Percentiles rank a stretch among this genome's conserved stretches.
These are phyloP conservation scores for Plasmodium malariae DNA, from an alignment of 169 alveolate species.

Conservation along the genomic window DNA sequence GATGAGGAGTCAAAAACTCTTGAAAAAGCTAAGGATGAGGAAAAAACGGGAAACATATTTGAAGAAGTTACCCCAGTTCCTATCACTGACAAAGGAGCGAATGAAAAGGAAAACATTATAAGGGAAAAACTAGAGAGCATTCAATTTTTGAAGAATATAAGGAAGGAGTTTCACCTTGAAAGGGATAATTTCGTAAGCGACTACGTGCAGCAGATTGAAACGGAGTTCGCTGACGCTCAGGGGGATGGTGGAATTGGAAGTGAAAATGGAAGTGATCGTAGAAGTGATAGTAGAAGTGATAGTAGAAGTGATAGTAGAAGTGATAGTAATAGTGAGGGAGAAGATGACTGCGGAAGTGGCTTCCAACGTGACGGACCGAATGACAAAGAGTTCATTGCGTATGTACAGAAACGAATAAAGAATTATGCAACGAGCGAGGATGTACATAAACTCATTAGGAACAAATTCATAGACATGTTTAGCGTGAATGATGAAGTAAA, in stretches of 20 bases:
- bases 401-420: constrained; percentile 8
- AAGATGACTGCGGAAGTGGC: background rate
- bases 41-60: background rate
- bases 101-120: background rate
- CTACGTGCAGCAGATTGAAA: constrained; percentile 13
- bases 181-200: constrained; percentile 32
- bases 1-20: background rate
- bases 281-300: background rate
- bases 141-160: constrained; percentile 18
- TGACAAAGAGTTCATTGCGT: background rate
- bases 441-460: constrained; percentile 5
- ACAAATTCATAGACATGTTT: constrained; percentile 28
- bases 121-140: constrained; percentile 34
- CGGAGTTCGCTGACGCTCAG: background rate
- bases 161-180: constrained; percentile 15
- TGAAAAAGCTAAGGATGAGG: background rate
- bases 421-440: constrained; percentile 5
- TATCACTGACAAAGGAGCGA: background rate
- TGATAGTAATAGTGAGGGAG: no score
- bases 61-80: background rate
- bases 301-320: no score
- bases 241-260: background rate
- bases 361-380: no score
- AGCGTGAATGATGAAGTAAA: constrained; percentile 27
- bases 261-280: background rate